A percentile compares a stretch with the other conserved stretches of the same genome.
These are phyloP conservation scores for Yamadazyma atlantica DNA, from an alignment of 1,139 yeast genomes.

Conservation along the genomic window DNA sequence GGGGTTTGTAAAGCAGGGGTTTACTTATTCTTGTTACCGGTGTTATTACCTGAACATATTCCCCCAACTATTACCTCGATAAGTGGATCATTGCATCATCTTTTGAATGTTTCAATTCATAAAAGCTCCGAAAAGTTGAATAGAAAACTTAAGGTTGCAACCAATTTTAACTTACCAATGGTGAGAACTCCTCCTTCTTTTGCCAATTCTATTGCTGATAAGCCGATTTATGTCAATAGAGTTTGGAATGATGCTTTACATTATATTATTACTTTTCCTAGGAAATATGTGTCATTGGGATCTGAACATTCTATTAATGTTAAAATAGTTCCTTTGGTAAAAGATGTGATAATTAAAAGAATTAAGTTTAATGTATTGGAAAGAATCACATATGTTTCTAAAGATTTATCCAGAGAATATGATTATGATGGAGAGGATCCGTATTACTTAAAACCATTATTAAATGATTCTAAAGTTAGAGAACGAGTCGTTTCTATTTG, in stretches of 20 bases:
- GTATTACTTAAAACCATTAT: conserved; percentile 21
- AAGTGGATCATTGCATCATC: conserved; percentile 45
- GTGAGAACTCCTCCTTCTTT: conserved; percentile 81
- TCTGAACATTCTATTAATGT: conserved; percentile 60
- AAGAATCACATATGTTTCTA: conserved; percentile 65
- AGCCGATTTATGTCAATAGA: conserved; percentile 79
- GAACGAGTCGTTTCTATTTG: conserved; percentile 59
- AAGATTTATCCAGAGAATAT: conserved; percentile 51
- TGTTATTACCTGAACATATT: conserved; percentile 64
- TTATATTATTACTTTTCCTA: conserved; percentile 76
- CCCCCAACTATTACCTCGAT: conserved; percentile 71
- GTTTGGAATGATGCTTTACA: conserved; percentile 80
- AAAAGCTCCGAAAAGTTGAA: conserved; percentile 38
- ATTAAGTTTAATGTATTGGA: conserved; percentile 73
- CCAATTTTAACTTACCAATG: conserved; percentile 46
- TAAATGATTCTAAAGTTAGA: conserved; percentile 30
- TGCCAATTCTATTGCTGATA: conserved; percentile 70
- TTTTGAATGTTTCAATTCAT: conserved; percentile 28
- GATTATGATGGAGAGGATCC: conserved; percentile 57
- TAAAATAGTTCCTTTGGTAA: conserved; percentile 71
- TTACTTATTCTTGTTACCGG: conserved; percentile 74
- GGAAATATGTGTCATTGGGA: conserved; percentile 72
- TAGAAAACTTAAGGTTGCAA: conserved; percentile 29
- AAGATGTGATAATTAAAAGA: conserved; percentile 67
- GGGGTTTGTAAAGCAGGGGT: conserved; percentile 62